Conservation (phyloP, 805 yeast genomes). For the Zygotorulaspora chibaensis region DNA sequence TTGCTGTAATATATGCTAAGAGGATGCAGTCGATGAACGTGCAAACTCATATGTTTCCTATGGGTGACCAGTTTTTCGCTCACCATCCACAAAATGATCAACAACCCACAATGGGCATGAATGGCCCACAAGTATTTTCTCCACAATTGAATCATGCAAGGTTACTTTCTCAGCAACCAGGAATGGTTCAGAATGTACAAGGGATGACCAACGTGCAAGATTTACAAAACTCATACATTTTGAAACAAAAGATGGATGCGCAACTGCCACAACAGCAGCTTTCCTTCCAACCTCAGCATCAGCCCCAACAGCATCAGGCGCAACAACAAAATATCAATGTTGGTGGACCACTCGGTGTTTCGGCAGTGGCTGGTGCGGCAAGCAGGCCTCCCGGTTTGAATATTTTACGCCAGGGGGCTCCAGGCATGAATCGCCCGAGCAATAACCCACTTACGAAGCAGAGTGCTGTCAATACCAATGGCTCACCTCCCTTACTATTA, state of each 20-base stretch:
- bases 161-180: slow-evolving; percentile 24
- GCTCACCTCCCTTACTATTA: slow-evolving; percentile 11
- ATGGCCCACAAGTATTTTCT: slow-evolving; percentile 29
- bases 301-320: slow-evolving; percentile 20
- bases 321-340: slow-evolving; percentile 22
- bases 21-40: slow-evolving; percentile 29
- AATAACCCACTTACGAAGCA: slow-evolving; percentile 16
- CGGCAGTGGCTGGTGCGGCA: slow-evolving; percentile 12
- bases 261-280: slow-evolving; percentile 17
- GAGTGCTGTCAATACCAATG: slow-evolving; percentile 7
- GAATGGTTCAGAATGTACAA: slow-evolving; percentile 14
- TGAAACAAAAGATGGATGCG: slow-evolving; percentile 30
- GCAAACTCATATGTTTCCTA: slow-evolving; percentile 28
- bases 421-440: slow-evolving; percentile 16
- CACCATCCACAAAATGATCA: slow-evolving; percentile 26
- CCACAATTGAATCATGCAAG: slow-evolving; percentile 27
- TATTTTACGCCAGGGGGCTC: slow-evolving; percentile 24
- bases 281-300: slow-evolving; percentile 17
- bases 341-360: slow-evolving; percentile 9
- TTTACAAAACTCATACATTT: slow-evolving; percentile 22
- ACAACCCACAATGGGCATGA: slow-evolving; percentile 25
- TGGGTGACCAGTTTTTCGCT: slow-evolving; percentile 29
- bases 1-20: not conserved
- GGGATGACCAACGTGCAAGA: slow-evolving; percentile 17
- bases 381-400: slow-evolving; percentile 30